Conservation (phyloP, 2,329 filamentous ascomycete species). For the Aspergillus proliferans region DNA sequence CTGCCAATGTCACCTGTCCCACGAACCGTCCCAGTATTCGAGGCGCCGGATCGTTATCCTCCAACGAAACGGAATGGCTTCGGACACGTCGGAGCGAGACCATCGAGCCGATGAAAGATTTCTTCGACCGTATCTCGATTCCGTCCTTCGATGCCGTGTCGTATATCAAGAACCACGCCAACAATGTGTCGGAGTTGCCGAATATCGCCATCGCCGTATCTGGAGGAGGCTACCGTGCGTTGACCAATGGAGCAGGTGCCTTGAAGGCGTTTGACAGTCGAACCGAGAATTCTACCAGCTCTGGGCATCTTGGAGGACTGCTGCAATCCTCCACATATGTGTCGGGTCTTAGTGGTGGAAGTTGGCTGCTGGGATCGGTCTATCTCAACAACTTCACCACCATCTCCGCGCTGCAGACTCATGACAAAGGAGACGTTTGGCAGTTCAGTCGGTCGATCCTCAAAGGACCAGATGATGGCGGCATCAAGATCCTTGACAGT, state of each 20-base stretch:
- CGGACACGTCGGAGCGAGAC: slow-evolving; percentile 65
- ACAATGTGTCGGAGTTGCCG: slow-evolving; percentile 53
- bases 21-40: slow-evolving; percentile 63
- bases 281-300: slow-evolving; percentile 54
- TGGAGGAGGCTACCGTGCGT: slow-evolving; percentile 79
- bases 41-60: slow-evolving; percentile 55
- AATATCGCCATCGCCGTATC: slow-evolving; percentile 73
- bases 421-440: slow-evolving; percentile 49
- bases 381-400: slow-evolving; percentile 72
- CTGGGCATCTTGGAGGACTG: slow-evolving; percentile 70
- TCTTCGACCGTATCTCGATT: slow-evolving; percentile 62
- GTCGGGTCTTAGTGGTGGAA: slow-evolving; percentile 72
- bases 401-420: slow-evolving; percentile 49
- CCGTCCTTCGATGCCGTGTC: slow-evolving; percentile 62
- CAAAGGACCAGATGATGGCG: slow-evolving; percentile 46
- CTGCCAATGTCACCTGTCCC: slow-evolving; percentile 63
- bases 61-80: slow-evolving; percentile 69
- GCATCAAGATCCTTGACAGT: slow-evolving; percentile 40
- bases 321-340: slow-evolving; percentile 77
- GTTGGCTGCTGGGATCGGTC: slow-evolving; percentile 78
- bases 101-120: slow-evolving; percentile 64
- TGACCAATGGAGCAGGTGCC: slow-evolving; percentile 75
- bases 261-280: slow-evolving; percentile 73
- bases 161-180: slow-evolving; percentile 59
- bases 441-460: slow-evolving; percentile 58